Evolutionary conservation across 345 rosid genomes (phyloP), one percentile per base, ranked within the genome.

Genomic region (Eucalyptus erythrocorys): DNA sequence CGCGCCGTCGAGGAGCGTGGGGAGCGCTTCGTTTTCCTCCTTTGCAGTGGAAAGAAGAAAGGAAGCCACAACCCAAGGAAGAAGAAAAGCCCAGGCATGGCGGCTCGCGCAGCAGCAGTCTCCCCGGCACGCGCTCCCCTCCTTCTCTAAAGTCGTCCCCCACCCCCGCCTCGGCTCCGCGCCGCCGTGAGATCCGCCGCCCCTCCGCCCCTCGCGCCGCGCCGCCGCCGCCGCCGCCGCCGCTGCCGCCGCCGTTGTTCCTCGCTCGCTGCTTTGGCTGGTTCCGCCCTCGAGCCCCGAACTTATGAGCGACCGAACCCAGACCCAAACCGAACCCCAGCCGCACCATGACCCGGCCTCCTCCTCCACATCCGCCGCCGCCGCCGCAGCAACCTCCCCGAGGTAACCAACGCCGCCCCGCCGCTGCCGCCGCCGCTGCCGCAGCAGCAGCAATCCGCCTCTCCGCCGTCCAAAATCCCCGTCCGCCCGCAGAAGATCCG

Each of bases 381-480:
- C 90, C 87, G n/a, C 92, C 88, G 89, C 48, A 7, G 64, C 47
- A 76, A 21, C 30, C 47, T 9, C 47, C 15, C 47, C 24, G 84
- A 76, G 47, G 13, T 21, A 40, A 76, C 43, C 30, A 43, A 7
- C 84, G 30, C 86, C 89, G 89, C 87, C 89, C 89, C 90, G 91
- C 90, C 50, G 43, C 81, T 13, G 19, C 89, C 82, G 51, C 89
- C 90, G 91, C 90, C 42, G 59, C 79, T 1, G 91, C 90, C 42
- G 59, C 79, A 1, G 27, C 89, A 42, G 51, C 81, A 17, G 19
- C 89, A n/a, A 49, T 64, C 90, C 22, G 87, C 93, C n/a, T 91
- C 96, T 48, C 96, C 96, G 27, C 95, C 96, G 21, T 88, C 99
- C 71, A 97, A 98, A 94, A 97, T 97, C 89, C 99, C 99, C 55